Evolutionary conservation across 129 eudicot species (phyloP).

Genomic region (Helichrysum umbraculigerum): DNA sequence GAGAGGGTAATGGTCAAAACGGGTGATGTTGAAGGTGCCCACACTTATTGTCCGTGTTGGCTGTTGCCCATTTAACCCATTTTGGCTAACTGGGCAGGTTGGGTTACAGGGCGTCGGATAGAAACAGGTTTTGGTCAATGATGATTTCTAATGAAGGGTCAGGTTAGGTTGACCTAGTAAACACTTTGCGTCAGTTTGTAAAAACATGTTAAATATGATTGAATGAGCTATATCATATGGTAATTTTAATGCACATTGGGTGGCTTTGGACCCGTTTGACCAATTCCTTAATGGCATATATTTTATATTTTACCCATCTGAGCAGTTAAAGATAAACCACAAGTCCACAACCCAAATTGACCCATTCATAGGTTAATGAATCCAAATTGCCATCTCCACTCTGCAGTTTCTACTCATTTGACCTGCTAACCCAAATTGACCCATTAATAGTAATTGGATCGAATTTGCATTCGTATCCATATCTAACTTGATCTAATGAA

Average conservation of each 20-base stretch:
- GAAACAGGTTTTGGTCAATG: neutral
- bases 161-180: neutral
- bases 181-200: neutral
- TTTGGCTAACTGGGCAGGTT: neutral
- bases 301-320: neutral
- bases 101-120: neutral
- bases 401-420: neutral
- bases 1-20: neutral
- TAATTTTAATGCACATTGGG: neutral
- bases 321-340: neutral
- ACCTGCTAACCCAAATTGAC: neutral
- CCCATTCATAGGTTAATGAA: neutral
- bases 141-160: neutral
- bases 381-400: neutral
- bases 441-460: neutral
- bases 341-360: neutral
- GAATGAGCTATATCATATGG: neutral
- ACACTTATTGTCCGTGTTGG: neutral
- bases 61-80: neutral
- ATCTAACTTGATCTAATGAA: slow-evolving; percentile 26
- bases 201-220: neutral
- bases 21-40: neutral
- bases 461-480: neutral
- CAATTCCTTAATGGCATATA: neutral
- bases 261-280: neutral